These are phyloP conservation scores for Luffa aegyptiaca DNA, from an alignment of 306 rosid species.

Conservation along the genomic window DNA sequence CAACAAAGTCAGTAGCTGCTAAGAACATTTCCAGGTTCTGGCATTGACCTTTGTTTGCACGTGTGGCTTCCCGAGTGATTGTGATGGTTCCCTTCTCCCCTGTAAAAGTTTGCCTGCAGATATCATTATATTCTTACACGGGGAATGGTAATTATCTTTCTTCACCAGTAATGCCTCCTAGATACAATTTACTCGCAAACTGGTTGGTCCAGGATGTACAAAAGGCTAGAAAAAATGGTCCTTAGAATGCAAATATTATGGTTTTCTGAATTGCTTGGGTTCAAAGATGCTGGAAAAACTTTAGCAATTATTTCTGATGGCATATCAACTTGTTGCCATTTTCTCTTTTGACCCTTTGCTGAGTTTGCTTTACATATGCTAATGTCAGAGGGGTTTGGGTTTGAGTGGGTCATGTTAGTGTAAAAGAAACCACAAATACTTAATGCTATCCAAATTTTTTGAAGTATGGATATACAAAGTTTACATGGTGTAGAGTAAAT, in stretches of 20 bases:
- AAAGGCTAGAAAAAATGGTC: neutral
- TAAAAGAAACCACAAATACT: neutral
- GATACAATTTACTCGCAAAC: neutral
- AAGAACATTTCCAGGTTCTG: neutral
- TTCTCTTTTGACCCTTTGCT: neutral
- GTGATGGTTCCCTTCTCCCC: neutral
- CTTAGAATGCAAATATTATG: neutral
- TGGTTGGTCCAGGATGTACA: neutral
- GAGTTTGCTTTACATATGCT: neutral
- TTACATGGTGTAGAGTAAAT: neutral
- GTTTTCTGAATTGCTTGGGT: neutral
- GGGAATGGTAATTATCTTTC: neutral
- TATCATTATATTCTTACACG: neutral
- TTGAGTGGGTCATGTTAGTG: neutral
- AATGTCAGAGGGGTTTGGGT: neutral
- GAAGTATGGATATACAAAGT: neutral
- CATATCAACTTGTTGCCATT: neutral
- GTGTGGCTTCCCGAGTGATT: neutral
- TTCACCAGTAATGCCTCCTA: neutral
- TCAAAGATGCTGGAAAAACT: neutral
- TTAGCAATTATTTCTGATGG: neutral
- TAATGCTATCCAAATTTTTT: neutral
- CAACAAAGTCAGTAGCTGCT: neutral
- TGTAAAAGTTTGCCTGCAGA: neutral
- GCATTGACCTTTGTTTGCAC: neutral